Base-by-base conservation (phyloP, 1,139 yeast genomes). In the Petasospora fabianii region DNA sequence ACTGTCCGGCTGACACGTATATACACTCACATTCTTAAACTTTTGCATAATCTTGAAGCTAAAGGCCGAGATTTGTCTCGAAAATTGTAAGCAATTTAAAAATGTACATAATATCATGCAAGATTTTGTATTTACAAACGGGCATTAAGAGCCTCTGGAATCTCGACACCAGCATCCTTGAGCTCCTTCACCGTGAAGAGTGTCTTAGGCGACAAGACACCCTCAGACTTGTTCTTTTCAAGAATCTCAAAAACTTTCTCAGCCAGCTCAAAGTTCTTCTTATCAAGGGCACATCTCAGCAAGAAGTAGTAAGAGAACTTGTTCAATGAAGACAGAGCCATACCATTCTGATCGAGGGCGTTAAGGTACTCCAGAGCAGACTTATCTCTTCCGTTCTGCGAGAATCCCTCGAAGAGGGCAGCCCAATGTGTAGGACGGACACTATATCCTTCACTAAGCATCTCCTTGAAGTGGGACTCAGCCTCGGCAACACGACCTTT, bases 291-390 rank as follows among this genome's bases (percentile, higher is more conserved):
- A 46, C 71, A 71, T 34, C 60, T 61, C 38, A 83, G 58, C 48
- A 81, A 58, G 60, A 66, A 81, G 56, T 69, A 77, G 58, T 65
- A 80, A 10, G 85, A 75, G 63, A 53, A 82, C 48, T 63, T 62
- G 60, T 82, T 82, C 16, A 85, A 77, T 35, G 60, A 53, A 12
- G 60, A 54, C 42, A 27, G 49, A 35, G 30, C 55, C 51, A 63
- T 48, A 61, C 58, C 37, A 5, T 30, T 10, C 5, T 19, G 21
- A 16, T 42, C 47, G 26, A 59, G 47, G 29, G 51, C 54, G 5
- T 56, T 47, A 47, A 69, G 71, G 54, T 73, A 71, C 6, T 60
- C 54, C 34, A 64, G 48, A 1, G 80, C 77, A 47, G 67, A 62
- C 15, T 52, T 55, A 18, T 53, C 37, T 28, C 64, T 67, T 34